Percentiles rank a stretch among this genome's conserved stretches.
Conservation (phyloP, 1,139 yeast genomes). For the Blastobotrys buckinghamii region DNA sequence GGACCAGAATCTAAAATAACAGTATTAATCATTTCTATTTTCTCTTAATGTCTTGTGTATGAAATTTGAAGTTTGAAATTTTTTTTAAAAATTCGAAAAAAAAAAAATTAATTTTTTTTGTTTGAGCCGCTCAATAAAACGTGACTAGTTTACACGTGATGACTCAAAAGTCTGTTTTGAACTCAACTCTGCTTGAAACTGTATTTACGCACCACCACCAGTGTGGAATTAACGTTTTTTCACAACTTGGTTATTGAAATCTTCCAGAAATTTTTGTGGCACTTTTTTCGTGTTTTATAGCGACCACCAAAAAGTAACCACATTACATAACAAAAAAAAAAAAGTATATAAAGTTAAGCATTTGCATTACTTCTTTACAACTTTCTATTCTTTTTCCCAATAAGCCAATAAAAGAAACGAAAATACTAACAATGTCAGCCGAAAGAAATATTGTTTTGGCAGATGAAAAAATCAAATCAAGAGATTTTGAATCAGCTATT, state of each 20-base stretch:
- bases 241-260: too few species aligned
- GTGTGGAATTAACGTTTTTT: too few species aligned
- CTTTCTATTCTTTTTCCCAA: not conserved
- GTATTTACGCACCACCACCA: too few species aligned
- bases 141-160: too few species aligned
- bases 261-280: too few species aligned
- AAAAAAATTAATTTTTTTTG: too few species aligned
- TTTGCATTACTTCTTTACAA: not conserved
- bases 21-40: slow-evolving; percentile 26
- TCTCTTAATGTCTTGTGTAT: too few species aligned
- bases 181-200: too few species aligned
- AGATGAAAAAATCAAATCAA: slow-evolving; percentile 34
- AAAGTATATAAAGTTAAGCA: not conserved
- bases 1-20: slow-evolving; percentile 94
- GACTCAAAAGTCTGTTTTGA: too few species aligned
- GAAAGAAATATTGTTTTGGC: slow-evolving; percentile 19
- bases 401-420: not conserved
- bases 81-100: not conserved
- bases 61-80: slow-evolving; percentile 1
- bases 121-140: too few species aligned
- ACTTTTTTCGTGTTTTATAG: too few species aligned
- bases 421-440: not conserved
- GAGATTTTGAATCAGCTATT: slow-evolving; percentile 37
- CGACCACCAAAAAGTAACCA: not conserved
- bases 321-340: not conserved